Conservation (phyloP, 2,329 filamentous ascomycete species). For the Diplocarpon mali region DNA sequence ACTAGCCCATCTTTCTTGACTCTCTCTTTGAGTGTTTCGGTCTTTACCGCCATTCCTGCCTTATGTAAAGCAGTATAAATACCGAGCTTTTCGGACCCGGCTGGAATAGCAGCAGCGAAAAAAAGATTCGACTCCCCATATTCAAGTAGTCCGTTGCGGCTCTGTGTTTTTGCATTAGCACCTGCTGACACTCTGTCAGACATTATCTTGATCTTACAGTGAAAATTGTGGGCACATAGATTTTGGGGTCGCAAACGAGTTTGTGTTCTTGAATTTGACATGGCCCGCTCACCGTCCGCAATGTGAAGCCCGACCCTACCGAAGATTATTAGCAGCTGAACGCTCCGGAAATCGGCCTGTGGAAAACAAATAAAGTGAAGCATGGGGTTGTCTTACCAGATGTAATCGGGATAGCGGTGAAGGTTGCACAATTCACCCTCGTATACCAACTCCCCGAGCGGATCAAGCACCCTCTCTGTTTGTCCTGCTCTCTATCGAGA, state of each 20-base stretch:
- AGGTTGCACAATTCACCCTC: constrained; percentile 56
- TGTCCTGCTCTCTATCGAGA: constrained; percentile 30
- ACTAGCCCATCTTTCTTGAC: too few relatives aligned
- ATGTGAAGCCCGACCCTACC: constrained; percentile 30
- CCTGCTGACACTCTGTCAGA: background rate
- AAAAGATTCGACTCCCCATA: constrained; percentile 24
- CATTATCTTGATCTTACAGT: constrained; percentile 20
- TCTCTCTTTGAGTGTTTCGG: too few relatives aligned
- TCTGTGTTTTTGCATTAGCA: constrained; percentile 7
- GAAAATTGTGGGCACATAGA: constrained; percentile 30
- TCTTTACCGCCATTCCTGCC: too few relatives aligned
- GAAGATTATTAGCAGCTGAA: too few relatives aligned
- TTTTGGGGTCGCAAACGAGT: constrained; percentile 43
- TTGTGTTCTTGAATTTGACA: constrained; percentile 44
- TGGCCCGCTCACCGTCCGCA: constrained; percentile 45
- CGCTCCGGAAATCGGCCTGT: background rate
- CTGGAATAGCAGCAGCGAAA: constrained; percentile 27
- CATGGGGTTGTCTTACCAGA: constrained; percentile 32
- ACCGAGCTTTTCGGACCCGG: constrained; percentile 9
- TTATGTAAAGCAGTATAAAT: too few relatives aligned
- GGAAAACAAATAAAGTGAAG: background rate
- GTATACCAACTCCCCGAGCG: constrained; percentile 56
- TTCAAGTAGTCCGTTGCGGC: constrained; percentile 17
- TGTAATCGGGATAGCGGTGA: constrained; percentile 42
- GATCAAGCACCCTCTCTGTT: constrained; percentile 52